A percentile compares a stretch with the other conserved stretches of the same genome.
phyloP scores from a whole-genome alignment of 83 land plant genomes.

The Diphasiastrum complanatum region DNA sequence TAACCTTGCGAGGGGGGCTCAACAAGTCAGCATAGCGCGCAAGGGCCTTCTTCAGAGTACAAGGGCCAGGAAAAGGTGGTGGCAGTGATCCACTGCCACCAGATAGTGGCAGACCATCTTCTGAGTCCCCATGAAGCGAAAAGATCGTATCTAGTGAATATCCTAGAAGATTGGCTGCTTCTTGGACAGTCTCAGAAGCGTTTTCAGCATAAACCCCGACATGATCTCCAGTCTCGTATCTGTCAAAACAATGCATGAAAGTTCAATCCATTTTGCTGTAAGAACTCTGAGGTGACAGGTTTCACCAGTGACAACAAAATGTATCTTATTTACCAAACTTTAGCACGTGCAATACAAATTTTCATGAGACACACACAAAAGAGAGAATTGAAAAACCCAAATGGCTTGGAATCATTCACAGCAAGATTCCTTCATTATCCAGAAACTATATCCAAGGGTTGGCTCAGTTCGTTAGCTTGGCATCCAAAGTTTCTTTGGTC shows the following conservation, averaged over 20 bases:
- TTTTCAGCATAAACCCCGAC: conserved; percentile 93
- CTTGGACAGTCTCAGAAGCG: conserved; percentile 59
- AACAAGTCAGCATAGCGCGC: conserved; percentile 80
- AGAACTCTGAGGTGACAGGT: too few relatives aligned
- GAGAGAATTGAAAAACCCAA: too few relatives aligned
- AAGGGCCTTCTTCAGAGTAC: conserved; percentile 73
- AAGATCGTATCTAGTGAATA: conserved; percentile 60
- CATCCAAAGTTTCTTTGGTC: too few relatives aligned
- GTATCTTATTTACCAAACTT: too few relatives aligned
- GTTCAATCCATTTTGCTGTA: not conserved
- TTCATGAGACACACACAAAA: too few relatives aligned
- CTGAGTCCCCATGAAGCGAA: conserved; percentile 68
- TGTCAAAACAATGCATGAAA: conserved; percentile 18
- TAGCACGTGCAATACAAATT: too few relatives aligned
- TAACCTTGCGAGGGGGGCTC: conserved; percentile 65
- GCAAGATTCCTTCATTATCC: too few relatives aligned
- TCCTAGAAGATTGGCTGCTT: conserved; percentile 67
- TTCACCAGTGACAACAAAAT: too few relatives aligned
- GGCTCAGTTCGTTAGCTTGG: too few relatives aligned
- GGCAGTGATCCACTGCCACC: conserved; percentile 61
- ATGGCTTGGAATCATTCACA: too few relatives aligned
- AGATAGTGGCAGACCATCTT: conserved; percentile 74
- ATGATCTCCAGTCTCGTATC: conserved; percentile 96
- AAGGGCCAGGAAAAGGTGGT: conserved; percentile 89
- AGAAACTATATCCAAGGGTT: too few relatives aligned